These are phyloP conservation scores for Saccharomycopsis schoenii DNA, from an alignment of 805 yeast genomes.

Conservation along the genomic window DNA sequence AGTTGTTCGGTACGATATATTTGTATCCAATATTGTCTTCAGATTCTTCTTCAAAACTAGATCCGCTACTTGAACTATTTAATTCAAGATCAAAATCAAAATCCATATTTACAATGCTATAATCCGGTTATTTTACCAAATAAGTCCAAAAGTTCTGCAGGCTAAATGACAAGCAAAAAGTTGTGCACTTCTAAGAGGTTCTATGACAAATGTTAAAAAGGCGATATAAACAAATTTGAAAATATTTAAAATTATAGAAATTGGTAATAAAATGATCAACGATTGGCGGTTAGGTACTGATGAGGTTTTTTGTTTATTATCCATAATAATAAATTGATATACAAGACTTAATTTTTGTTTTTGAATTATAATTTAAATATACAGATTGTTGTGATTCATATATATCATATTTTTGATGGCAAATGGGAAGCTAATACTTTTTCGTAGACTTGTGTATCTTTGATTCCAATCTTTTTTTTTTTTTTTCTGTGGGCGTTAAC, in stretches of 20 bases:
- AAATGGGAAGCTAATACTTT: not conserved
- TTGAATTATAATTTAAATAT: not conserved
- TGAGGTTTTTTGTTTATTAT: not conserved
- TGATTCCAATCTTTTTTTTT: not conserved
- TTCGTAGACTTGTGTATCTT: not conserved
- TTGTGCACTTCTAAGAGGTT: not conserved
- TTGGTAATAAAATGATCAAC: not conserved
- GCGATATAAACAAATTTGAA: not conserved
- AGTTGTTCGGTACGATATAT: constrained; percentile 2
- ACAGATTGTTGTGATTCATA: not conserved
- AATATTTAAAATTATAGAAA: constrained; percentile 3
- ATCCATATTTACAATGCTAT: not conserved
- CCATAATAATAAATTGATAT: not conserved
- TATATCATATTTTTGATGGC: not conserved
- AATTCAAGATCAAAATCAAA: not conserved
- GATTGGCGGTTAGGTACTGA: not conserved
- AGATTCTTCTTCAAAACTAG: constrained; percentile 6
- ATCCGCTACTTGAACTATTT: constrained; percentile 6
- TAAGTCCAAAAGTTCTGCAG: not conserved
- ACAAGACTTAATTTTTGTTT: not conserved
- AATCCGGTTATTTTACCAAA: not conserved
- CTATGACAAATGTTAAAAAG: not conserved
- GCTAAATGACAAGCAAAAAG: not conserved
- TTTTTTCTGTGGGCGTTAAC: not conserved
- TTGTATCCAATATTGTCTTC: constrained; percentile 7